Evolutionary conservation across 2,329 filamentous ascomycete genomes (phyloP), one percentile per base, ranked within the genome.

Genomic region (Trichoderma lentiforme): DNA sequence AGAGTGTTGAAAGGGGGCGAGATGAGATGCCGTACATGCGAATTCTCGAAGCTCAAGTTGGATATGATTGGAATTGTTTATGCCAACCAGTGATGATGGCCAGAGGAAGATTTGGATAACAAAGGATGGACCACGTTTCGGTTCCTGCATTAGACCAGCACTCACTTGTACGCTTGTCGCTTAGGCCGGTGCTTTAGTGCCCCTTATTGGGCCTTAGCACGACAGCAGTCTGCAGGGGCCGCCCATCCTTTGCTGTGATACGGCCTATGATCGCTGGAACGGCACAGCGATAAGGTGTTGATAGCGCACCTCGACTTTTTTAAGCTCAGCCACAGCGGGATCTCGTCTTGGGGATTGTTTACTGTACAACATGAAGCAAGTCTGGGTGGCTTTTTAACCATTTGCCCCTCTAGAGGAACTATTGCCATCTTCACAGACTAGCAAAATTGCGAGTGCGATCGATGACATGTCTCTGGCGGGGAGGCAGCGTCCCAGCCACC

Each of bases 71-170:
- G n/a, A 14, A 24, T 34, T 30, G 8, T 34, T 34, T 30, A 2
- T 51, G n/a, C 43, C 43, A 51, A 12, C 43, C 18, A 51, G 43
- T 60, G 65, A 15, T 34, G 51, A 39, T 58, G 39, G 47, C 18
- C 12, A 53, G 43, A 58, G 26, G 57, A 18, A 18, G 65, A 30
- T 43, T 56, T 58, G 51, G 21, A 28, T 51, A 36, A 36, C 43
- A 9, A 66, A n/a, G 28, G 57, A 34, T 60, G 28, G 11, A 57
- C 63, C 63, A 47, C 24, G 71, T 72, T 72, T 69, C 71, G 70
- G 71, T 68, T 68, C 64, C 47, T 72, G 71, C 64, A 63, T 61
- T 67, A 60, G 67, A 24, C 39, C 28, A 30, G 30, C 47, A 18
- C 24, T 34, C 12, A 39, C 64, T 39, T 60, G 57, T 28, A 53